Percentiles rank a stretch among this genome's conserved stretches.
Conservation (phyloP, 495 filamentous ascomycete species). For the Ramalina peruviana region DNA sequence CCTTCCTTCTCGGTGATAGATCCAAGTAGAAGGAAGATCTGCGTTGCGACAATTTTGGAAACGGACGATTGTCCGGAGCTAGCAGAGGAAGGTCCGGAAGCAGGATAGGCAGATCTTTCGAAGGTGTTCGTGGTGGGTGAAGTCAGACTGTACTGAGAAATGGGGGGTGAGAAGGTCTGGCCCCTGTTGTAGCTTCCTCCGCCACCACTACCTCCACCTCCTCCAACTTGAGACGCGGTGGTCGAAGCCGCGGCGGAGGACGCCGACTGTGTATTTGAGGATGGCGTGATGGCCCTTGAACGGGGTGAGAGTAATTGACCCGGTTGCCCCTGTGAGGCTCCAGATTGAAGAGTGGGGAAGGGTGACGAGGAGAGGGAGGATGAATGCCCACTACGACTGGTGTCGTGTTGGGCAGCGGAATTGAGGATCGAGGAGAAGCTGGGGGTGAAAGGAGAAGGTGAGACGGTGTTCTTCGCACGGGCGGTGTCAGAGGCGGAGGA, state of each 20-base stretch:
- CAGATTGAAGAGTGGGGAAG: constrained; percentile 42
- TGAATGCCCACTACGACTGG: constrained; percentile 33
- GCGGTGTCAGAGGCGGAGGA: constrained; percentile 30
- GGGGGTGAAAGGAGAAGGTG: constrained; percentile 36
- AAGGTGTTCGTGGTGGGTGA: constrained; percentile 44
- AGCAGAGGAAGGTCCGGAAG: constrained; percentile 21
- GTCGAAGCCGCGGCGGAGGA: constrained; percentile 45
- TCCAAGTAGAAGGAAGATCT: constrained; percentile 86
- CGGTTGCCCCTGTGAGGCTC: constrained; percentile 40
- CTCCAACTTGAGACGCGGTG: constrained; percentile 33
- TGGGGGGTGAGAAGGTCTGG: constrained; percentile 48
- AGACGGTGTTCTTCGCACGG: constrained; percentile 32
- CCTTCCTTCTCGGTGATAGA: constrained; percentile 85
- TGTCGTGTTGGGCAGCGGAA: constrained; percentile 32
- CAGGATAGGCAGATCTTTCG: constrained; percentile 28
- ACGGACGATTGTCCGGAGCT: constrained; percentile 36
- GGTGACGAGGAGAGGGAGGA: constrained; percentile 35
- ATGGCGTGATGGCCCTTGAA: constrained; percentile 46
- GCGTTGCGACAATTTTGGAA: constrained; percentile 80
- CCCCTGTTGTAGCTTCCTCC: constrained; percentile 43
- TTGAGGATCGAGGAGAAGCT: constrained; percentile 44
- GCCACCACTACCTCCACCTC: constrained; percentile 40
- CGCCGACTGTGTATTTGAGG: constrained; percentile 43
- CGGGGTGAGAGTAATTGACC: constrained; percentile 44
- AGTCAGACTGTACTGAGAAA: constrained; percentile 45